A percentile compares a stretch with the other conserved stretches of the same genome.
phyloP scores from a whole-genome alignment of 2,329 filamentous ascomycete species.

The Ampelomyces quisqualis region DNA sequence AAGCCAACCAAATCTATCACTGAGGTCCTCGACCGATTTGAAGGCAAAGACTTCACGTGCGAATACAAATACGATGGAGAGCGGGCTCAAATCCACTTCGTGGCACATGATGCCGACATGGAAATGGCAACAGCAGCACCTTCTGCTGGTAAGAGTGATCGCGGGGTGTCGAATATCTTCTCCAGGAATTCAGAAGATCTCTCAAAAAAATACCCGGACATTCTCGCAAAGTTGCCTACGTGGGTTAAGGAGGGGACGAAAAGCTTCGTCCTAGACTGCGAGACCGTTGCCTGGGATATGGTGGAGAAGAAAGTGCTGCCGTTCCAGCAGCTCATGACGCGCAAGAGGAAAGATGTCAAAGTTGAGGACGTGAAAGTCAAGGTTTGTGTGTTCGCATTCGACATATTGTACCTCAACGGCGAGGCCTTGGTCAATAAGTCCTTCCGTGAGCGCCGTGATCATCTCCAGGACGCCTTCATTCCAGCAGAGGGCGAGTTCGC shows the following conservation, averaged over 20 bases:
- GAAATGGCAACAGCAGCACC: slow-evolving; percentile 62
- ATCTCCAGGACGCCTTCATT: slow-evolving; percentile 71
- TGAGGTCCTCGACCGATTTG: slow-evolving; percentile 94
- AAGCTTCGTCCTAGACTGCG: slow-evolving; percentile 97
- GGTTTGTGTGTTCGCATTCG: slow-evolving; percentile 96
- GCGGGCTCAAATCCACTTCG: slow-evolving; percentile 96
- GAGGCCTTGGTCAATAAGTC: slow-evolving; percentile 83
- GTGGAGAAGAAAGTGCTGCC: slow-evolving; percentile 91
- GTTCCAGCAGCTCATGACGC: slow-evolving; percentile 97
- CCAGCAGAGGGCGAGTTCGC: slow-evolving; percentile 86
- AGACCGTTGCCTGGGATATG: slow-evolving; percentile 97
- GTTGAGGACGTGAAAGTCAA: slow-evolving; percentile 93
- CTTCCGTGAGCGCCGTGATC: slow-evolving; percentile 77
- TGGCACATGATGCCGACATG: slow-evolving; percentile 74
- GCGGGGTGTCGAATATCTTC: slow-evolving; percentile 88
- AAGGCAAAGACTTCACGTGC: slow-evolving; percentile 92
- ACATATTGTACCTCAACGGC: slow-evolving; percentile 89
- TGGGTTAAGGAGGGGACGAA: slow-evolving; percentile 91
- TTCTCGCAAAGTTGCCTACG: slow-evolving; percentile 78
- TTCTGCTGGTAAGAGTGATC: slow-evolving; percentile 64
- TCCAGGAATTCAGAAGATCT: slow-evolving; percentile 96
- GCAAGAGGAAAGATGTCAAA: slow-evolving; percentile 96
- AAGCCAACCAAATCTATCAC: slow-evolving; percentile 98
- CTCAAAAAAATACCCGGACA: slow-evolving; percentile 96
- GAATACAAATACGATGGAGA: slow-evolving; percentile 99